Base-by-base conservation (phyloP, 768 basidiomycete genomes). In the Brasilioporus rufonigricans region DNA sequence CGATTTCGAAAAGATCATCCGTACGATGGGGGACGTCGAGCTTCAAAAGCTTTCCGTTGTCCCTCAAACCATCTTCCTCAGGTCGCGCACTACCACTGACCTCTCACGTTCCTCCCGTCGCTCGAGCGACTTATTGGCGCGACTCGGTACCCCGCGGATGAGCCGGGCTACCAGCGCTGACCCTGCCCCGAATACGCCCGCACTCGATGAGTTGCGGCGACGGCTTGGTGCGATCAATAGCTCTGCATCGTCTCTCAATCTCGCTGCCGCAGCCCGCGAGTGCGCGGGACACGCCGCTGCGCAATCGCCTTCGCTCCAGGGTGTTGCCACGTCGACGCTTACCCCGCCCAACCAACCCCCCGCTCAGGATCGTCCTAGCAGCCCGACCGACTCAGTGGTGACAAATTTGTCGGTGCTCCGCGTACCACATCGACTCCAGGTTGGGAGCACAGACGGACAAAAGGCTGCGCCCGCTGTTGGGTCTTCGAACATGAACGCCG, bases 391-490 rank as follows among this genome's bases (percentile, higher is more conserved):
- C 27, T 94, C 92, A 0, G 80, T 89, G 1, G 70, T 87, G 7
- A 71, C 86, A 1, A 88, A 87, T 59, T 87, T 88, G 0, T 77
- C 81, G 12, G 77, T 80, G 1, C 75, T 85, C 51, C 77, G 80
- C 21, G 79, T 79, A 3, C 67, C 79, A 14, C 86, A 85, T 57
- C 77, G 85, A 36, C 68, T 91, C 41, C 88, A 89, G 26, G 76
- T 89, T 14, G 87, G 87, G 7, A 82, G 84, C 46, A 78, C 78
- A 13, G 92, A 93, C 59, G 81, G 85, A 1, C 85, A 86, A 60
- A 95, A 96, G 65, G 94, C 91, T 5, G 90, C 91, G 0, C 90
- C 97, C 26, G 92, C 94, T 5, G 74, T 98, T 38, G 94, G 90
- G 2, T 89, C 93, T 3, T 91, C 90, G 8, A 87, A 83, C 65